A percentile compares a stretch with the other conserved stretches of the same genome.
Conservation (phyloP, 2,329 filamentous ascomycete genomes). For the Elsinoe batatas region DNA sequence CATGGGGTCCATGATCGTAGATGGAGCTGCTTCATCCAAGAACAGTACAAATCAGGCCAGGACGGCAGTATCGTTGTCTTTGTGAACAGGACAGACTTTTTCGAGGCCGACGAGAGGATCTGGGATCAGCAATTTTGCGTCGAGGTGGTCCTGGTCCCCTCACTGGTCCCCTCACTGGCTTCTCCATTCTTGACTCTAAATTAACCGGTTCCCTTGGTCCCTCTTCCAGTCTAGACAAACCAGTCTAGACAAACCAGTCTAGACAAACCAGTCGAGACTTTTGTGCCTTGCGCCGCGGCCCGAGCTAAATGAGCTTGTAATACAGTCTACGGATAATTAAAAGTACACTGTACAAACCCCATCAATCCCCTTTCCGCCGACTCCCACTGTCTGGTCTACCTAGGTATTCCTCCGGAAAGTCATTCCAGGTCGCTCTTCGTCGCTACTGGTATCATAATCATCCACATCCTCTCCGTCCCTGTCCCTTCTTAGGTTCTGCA, state of each 20-base stretch:
- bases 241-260: background rate
- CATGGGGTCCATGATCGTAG: constrained; percentile 12
- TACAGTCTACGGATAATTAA: background rate
- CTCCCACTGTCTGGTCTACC: constrained; percentile 19
- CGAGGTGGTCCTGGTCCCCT: constrained; percentile 5
- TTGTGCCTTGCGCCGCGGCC: too few relatives aligned
- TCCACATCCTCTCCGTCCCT: constrained; percentile 9
- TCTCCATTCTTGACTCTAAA: constrained; percentile 8
- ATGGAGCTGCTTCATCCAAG: constrained; percentile 6
- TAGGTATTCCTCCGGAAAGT: constrained; percentile 38
- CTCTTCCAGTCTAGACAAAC: background rate
- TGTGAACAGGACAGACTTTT: background rate
- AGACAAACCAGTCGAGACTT: background rate
- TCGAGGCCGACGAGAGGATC: background rate
- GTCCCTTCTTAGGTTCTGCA: constrained; percentile 31
- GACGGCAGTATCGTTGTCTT: background rate
- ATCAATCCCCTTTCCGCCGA: constrained; percentile 25
- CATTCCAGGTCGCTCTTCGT: constrained; percentile 37
- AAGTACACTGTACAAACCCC: background rate
- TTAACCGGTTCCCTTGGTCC: background rate
- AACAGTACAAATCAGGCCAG: background rate
- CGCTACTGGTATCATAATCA: constrained; percentile 24
- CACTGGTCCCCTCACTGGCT: constrained; percentile 9
- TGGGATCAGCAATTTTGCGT: constrained; percentile 6
- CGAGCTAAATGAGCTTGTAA: background rate